These are phyloP conservation scores for Lactarius tabidus DNA, from an alignment of 768 basidiomycete genomes.

Conservation along the genomic window DNA sequence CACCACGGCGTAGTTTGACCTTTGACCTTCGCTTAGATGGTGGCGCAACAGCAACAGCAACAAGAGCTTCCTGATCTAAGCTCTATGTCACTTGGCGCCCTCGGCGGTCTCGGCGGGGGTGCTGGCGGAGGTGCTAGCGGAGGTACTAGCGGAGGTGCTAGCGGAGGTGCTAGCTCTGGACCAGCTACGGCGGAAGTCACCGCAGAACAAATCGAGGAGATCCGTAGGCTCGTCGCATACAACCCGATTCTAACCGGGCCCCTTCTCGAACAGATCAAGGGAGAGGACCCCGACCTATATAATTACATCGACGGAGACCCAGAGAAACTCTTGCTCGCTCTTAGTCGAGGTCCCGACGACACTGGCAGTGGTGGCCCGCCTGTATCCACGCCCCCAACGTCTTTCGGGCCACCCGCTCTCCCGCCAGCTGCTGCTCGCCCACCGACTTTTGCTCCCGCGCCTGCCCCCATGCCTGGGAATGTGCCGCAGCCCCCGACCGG, in stretches of 20 bases:
- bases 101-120: constrained; percentile 14
- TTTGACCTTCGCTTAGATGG: constrained; percentile 42
- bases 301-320: constrained; percentile 69
- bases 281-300: constrained; percentile 70
- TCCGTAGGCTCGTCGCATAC: constrained; percentile 66
- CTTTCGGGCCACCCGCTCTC: neutral
- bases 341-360: neutral
- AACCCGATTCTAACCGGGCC: constrained; percentile 79
- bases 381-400: too few relatives aligned
- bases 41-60: constrained; percentile 63
- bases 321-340: constrained; percentile 47
- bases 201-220: constrained; percentile 59
- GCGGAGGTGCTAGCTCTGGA: neutral
- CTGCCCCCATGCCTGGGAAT: neutral
- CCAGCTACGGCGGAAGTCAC: constrained; percentile 27
- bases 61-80: constrained; percentile 19
- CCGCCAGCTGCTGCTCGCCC: neutral
- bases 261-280: constrained; percentile 75
- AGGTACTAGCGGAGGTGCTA: neutral
- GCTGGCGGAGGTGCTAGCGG: neutral
- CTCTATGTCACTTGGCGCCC: constrained; percentile 31
- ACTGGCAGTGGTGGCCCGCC: neutral
- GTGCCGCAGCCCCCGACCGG: neutral
- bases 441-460: neutral
- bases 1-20: neutral